A percentile compares a stretch with the other conserved stretches of the same genome.
Evolutionary conservation across 2,329 filamentous ascomycete species (phyloP).

Genomic region (Trichoderma lentiforme): DNA sequence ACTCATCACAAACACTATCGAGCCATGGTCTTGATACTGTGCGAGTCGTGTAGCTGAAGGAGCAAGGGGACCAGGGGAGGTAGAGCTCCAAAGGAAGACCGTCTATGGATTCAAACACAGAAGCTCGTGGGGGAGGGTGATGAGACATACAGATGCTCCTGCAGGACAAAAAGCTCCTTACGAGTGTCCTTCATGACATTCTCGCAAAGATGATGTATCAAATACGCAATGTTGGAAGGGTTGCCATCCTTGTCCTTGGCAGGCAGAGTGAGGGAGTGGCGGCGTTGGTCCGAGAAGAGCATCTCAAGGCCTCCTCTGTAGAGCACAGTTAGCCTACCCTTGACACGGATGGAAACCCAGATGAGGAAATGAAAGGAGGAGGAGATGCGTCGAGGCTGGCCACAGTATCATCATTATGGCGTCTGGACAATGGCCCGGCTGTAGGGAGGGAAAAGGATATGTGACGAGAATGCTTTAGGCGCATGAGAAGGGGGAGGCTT

Average conservation of each 20-base stretch:
- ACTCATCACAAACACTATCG: neutral
- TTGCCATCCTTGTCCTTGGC: slow-evolving; percentile 55
- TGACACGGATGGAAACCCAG: neutral
- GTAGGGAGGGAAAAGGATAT: neutral
- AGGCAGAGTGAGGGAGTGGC: slow-evolving; percentile 68
- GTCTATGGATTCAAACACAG: neutral
- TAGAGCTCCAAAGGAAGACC: neutral
- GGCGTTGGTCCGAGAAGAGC: slow-evolving; percentile 80
- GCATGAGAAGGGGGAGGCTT: slow-evolving; percentile 24
- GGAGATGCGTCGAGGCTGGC: neutral
- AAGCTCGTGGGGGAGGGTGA: neutral
- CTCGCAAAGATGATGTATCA: slow-evolving; percentile 76
- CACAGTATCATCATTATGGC: neutral
- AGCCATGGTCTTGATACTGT: neutral
- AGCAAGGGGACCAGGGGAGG: neutral
- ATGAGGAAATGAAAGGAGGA: neutral
- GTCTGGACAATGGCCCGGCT: neutral
- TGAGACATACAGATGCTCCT: slow-evolving; percentile 75
- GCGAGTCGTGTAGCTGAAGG: neutral
- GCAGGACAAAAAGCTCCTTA: slow-evolving; percentile 85
- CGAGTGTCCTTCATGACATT: slow-evolving; percentile 81
- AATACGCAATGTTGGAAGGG: slow-evolving; percentile 66
- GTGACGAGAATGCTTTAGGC: neutral
- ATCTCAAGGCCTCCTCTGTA: slow-evolving; percentile 85
- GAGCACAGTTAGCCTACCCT: slow-evolving; percentile 2